phyloP scores from a whole-genome alignment of 176 grass and related monocot species.

The Eleusine indica region DNA sequence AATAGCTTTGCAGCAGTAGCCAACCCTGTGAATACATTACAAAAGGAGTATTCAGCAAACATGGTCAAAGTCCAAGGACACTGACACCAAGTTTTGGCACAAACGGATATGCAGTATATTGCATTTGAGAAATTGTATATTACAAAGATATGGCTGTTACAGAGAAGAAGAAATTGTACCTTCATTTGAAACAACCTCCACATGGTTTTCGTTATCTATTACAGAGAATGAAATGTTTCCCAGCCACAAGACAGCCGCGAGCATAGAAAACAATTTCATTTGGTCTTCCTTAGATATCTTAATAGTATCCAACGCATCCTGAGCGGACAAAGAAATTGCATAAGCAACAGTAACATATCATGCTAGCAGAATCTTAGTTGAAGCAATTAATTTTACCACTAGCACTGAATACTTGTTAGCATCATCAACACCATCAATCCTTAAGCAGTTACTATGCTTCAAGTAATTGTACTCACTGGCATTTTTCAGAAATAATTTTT shows the following conservation, averaged over 20 bases:
- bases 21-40: slow-evolving; percentile 57
- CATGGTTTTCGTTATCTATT: slow-evolving; percentile 97
- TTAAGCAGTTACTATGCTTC: slow-evolving; percentile 86
- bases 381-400: slow-evolving; percentile 54
- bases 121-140: neutral
- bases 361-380: neutral
- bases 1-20: slow-evolving; percentile 74
- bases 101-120: neutral
- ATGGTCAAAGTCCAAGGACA: neutral
- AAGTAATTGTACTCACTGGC: slow-evolving; percentile 83
- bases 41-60: slow-evolving; percentile 23
- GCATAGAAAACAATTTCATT: slow-evolving; percentile 88
- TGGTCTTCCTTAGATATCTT: slow-evolving; percentile 83
- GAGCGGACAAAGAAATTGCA: slow-evolving; percentile 24
- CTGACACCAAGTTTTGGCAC: slow-evolving; percentile 7
- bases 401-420: slow-evolving; percentile 69
- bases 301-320: slow-evolving; percentile 81
- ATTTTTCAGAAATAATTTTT: slow-evolving; percentile 78
- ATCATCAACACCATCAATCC: slow-evolving; percentile 87
- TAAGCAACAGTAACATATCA: slow-evolving; percentile 31
- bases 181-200: slow-evolving; percentile 87
- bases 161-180: slow-evolving; percentile 46
- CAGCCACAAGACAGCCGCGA: slow-evolving; percentile 82
- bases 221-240: slow-evolving; percentile 91
- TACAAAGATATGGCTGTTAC: neutral